A percentile compares a stretch with the other conserved stretches of the same genome.
These are phyloP conservation scores for Arabidopsis hybrid DNA, from an alignment of 441 rosid species.

Conservation along the genomic window DNA sequence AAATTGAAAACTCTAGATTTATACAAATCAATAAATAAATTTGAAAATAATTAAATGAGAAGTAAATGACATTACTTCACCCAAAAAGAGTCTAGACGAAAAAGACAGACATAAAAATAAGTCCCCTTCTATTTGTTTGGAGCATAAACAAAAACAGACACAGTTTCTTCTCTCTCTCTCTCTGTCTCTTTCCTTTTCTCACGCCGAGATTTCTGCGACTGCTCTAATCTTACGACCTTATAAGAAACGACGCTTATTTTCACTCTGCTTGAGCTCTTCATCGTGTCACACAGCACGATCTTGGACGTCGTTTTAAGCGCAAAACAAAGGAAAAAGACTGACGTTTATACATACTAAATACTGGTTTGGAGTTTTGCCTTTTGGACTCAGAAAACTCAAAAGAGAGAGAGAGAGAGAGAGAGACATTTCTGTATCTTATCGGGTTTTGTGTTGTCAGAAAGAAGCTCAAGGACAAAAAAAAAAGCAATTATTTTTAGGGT, in stretches of 20 bases:
- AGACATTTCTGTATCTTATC: slow-evolving; percentile 17
- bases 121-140: slow-evolving; percentile 2
- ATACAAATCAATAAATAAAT: no score
- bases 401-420: slow-evolving; percentile 17
- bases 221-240: slow-evolving; percentile 24
- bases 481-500: slow-evolving; percentile 45
- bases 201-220: slow-evolving; percentile 39
- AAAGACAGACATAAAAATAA: slow-evolving; percentile 43
- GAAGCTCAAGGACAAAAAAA: slow-evolving; percentile 34
- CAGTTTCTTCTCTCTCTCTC: neutral
- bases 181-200: slow-evolving; percentile 13
- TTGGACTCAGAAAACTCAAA: slow-evolving; percentile 34
- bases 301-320: slow-evolving; percentile 17
- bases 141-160: neutral
- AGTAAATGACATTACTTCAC: neutral
- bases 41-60: no score
- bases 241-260: slow-evolving; percentile 25
- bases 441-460: slow-evolving; percentile 39
- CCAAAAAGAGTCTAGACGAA: slow-evolving; percentile 43
- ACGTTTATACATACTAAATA: slow-evolving; percentile 29
- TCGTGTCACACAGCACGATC: no score
- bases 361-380: slow-evolving; percentile 15
- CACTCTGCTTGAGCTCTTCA: slow-evolving; percentile 13
- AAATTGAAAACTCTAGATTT: neutral
- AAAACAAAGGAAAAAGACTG: slow-evolving; percentile 30